Evolutionary conservation across 2,329 filamentous ascomycete genomes (phyloP).

Genomic region (Apiospora rasikravindrae): DNA sequence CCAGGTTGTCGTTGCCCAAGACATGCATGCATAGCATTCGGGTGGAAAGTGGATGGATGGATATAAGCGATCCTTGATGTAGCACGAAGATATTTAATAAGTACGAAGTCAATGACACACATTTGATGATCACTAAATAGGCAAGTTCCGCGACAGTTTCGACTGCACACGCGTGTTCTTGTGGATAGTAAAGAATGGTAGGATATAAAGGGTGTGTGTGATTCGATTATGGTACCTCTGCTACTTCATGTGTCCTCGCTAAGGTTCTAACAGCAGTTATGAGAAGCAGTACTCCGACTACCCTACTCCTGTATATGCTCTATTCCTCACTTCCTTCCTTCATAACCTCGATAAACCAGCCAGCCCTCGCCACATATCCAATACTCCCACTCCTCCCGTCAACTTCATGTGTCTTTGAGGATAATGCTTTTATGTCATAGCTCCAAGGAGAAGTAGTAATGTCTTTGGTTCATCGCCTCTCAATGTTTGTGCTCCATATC

Average conservation of each 20-base stretch:
- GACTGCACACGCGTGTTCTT: neutral
- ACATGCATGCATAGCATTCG: neutral
- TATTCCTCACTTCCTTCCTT: neutral
- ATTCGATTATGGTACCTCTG: neutral
- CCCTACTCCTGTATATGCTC: neutral
- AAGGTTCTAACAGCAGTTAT: neutral
- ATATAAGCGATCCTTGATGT: neutral
- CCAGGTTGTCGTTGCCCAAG: neutral
- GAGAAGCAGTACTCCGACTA: neutral
- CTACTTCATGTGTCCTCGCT: neutral
- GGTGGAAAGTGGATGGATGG: neutral
- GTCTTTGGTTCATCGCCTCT: neutral
- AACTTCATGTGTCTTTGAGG: neutral
- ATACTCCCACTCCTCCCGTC: neutral
- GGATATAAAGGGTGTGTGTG: neutral
- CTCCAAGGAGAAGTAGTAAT: neutral
- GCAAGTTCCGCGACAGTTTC: neutral
- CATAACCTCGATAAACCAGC: neutral
- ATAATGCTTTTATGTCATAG: neutral
- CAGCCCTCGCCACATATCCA: neutral
- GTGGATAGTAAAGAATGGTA: neutral
- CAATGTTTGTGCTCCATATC: neutral
- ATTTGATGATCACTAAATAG: neutral
- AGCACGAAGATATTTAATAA: constrained; percentile 2
- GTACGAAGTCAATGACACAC: constrained; percentile 8